phyloP scores from a whole-genome alignment of 2,329 filamentous ascomycete species.

The Reticulascus tulasneorum region DNA sequence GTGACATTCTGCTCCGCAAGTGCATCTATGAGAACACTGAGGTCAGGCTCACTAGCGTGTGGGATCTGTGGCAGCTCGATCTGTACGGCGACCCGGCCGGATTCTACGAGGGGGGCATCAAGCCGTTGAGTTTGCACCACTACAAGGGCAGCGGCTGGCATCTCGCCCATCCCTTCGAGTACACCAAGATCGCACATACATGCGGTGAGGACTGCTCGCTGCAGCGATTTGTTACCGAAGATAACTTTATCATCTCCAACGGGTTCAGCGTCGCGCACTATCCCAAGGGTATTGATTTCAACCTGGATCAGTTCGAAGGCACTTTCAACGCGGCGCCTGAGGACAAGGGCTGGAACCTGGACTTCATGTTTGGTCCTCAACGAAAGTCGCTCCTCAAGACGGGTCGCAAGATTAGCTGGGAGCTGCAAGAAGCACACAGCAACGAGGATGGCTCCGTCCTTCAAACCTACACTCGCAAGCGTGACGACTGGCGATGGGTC shows the following conservation, averaged over 20 bases:
- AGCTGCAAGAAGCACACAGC: constrained; percentile 45
- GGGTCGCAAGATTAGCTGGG: constrained; percentile 50
- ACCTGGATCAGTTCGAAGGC: constrained; percentile 46
- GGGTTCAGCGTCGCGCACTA: constrained; percentile 59
- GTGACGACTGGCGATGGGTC: constrained; percentile 51
- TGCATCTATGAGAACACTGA: constrained; percentile 62
- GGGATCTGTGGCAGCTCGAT: constrained; percentile 59
- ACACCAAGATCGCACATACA: constrained; percentile 53
- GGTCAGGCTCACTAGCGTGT: constrained; percentile 52
- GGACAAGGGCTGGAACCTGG: constrained; percentile 46
- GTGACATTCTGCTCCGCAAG: constrained; percentile 58
- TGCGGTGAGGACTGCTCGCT: constrained; percentile 60
- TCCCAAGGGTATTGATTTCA: constrained; percentile 45
- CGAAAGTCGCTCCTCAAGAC: constrained; percentile 43
- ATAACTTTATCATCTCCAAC: constrained; percentile 53
- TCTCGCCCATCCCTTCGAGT: constrained; percentile 48
- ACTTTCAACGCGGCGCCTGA: constrained; percentile 47
- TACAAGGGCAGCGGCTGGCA: constrained; percentile 60
- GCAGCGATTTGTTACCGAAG: constrained; percentile 51
- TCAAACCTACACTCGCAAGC: constrained; percentile 50
- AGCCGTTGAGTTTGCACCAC: constrained; percentile 59
- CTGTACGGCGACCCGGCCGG: constrained; percentile 57
- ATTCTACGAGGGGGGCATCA: constrained; percentile 60
- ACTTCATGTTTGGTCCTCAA: constrained; percentile 48
- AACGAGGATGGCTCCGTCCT: constrained; percentile 45